Conservation (phyloP, 2,329 filamentous ascomycete species). For the Aspergillus sp. region DNA sequence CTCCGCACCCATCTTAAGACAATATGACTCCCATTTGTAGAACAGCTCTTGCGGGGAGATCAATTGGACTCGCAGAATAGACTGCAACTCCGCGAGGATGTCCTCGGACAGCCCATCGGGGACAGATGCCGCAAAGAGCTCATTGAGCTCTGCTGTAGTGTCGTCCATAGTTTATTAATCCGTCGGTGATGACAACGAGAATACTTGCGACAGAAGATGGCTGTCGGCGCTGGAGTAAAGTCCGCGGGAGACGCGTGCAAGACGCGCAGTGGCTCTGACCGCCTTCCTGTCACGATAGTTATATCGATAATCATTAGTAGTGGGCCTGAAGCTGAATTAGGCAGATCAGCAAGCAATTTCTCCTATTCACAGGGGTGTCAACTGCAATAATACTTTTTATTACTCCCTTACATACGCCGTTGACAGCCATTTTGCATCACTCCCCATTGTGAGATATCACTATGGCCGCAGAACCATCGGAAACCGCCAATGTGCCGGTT, state of each 20-base stretch:
- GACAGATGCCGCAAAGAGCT: constrained; percentile 52
- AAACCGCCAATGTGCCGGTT: constrained; percentile 1
- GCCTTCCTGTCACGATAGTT: neutral
- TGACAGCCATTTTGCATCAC: no score
- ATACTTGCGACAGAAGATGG: neutral
- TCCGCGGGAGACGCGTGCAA: neutral
- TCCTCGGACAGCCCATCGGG: constrained; percentile 62
- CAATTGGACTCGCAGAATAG: constrained; percentile 76
- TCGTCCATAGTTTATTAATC: constrained; percentile 40
- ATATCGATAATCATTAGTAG: neutral
- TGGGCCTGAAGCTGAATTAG: neutral
- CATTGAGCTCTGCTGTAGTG: constrained; percentile 47
- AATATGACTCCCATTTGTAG: constrained; percentile 99
- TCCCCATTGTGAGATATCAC: neutral
- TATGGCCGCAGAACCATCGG: neutral
- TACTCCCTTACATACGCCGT: neutral
- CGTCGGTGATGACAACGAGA: neutral
- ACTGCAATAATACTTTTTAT: neutral
- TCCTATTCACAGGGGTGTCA: neutral
- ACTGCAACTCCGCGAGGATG: constrained; percentile 71
- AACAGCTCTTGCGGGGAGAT: constrained; percentile 80
- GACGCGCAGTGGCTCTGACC: constrained; percentile 13
- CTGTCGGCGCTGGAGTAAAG: neutral
- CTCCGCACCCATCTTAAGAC: constrained; percentile 83
- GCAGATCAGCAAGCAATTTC: neutral